Evolutionary conservation across 1,139 yeast genomes (phyloP).

Genomic region (Debaryomyces psychrophilus): DNA sequence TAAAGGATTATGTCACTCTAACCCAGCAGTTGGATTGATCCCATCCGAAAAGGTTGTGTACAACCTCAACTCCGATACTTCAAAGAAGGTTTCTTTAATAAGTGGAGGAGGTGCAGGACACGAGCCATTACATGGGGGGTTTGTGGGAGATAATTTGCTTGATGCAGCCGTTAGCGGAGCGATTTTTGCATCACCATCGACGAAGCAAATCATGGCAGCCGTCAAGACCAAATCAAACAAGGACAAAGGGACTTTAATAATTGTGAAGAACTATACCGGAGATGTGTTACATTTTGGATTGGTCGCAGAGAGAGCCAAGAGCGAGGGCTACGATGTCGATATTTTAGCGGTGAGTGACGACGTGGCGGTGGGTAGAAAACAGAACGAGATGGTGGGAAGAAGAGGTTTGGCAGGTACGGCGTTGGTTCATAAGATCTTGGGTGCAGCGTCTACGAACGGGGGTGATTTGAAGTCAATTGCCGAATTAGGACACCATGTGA

Average conservation of each 20-base stretch:
- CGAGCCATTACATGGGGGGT: slow-evolving; percentile 92
- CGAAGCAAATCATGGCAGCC: slow-evolving; percentile 81
- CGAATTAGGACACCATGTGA: slow-evolving; percentile 61
- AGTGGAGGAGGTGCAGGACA: slow-evolving; percentile 98
- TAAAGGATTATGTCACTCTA: slow-evolving; percentile 67
- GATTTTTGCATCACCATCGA: slow-evolving; percentile 89
- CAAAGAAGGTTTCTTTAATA: slow-evolving; percentile 65
- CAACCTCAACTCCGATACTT: slow-evolving; percentile 37
- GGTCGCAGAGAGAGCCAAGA: slow-evolving; percentile 85
- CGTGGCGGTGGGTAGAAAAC: slow-evolving; percentile 86
- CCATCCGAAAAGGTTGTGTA: slow-evolving; percentile 72
- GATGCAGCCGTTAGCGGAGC: slow-evolving; percentile 91
- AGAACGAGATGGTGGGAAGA: slow-evolving; percentile 89
- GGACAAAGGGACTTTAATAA: slow-evolving; percentile 65
- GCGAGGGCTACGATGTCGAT: slow-evolving; percentile 71
- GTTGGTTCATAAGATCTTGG: slow-evolving; percentile 80
- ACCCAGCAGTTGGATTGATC: slow-evolving; percentile 65
- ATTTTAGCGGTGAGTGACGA: slow-evolving; percentile 83
- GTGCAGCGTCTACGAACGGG: slow-evolving; percentile 62
- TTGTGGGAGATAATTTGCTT: slow-evolving; percentile 78
- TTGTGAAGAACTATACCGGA: slow-evolving; percentile 92
- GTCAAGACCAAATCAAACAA: slow-evolving; percentile 61
- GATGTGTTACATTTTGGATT: slow-evolving; percentile 91
- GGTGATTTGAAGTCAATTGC: slow-evolving; percentile 52
- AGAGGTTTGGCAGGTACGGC: slow-evolving; percentile 93